Conservation (phyloP, 2,329 filamentous ascomycete species). For the Aspergillus puulaauensis region DNA sequence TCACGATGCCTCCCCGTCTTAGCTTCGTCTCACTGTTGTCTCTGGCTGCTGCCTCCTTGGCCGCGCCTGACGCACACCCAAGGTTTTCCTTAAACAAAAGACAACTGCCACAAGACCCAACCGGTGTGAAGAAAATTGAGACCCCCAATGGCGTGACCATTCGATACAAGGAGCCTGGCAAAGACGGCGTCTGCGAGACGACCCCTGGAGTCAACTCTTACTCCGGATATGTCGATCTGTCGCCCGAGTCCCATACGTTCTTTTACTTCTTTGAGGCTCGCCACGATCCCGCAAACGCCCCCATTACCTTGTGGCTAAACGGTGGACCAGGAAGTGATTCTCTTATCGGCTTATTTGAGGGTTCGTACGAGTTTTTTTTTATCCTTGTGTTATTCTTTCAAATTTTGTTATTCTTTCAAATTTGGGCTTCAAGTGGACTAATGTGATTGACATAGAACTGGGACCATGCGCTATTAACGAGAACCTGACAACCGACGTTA, state of each 20-base stretch:
- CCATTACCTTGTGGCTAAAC: constrained; percentile 45
- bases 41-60: constrained; percentile 19
- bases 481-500: constrained; percentile 47
- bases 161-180: constrained; percentile 59
- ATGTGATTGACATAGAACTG: constrained; percentile 31
- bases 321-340: constrained; percentile 45
- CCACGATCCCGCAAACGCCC: constrained; percentile 48
- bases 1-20: constrained; percentile 20
- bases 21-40: constrained; percentile 22
- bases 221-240: constrained; percentile 56
- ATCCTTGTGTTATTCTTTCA: background rate
- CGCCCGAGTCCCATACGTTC: constrained; percentile 50
- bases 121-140: constrained; percentile 38
- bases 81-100: constrained; percentile 21
- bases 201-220: constrained; percentile 57
- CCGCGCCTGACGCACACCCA: constrained; percentile 1
- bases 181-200: constrained; percentile 52
- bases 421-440: constrained; percentile 8
- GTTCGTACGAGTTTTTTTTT: constrained; percentile 16
- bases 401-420: background rate
- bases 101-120: constrained; percentile 38
- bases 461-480: constrained; percentile 47
- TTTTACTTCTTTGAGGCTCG: constrained; percentile 60
- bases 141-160: constrained; percentile 51
- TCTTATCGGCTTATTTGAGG: constrained; percentile 43